Percentiles rank a stretch among this genome's conserved stretches.
Conservation (phyloP, 192 early-diverging fungal genomes). For the Podila minutissima region DNA sequence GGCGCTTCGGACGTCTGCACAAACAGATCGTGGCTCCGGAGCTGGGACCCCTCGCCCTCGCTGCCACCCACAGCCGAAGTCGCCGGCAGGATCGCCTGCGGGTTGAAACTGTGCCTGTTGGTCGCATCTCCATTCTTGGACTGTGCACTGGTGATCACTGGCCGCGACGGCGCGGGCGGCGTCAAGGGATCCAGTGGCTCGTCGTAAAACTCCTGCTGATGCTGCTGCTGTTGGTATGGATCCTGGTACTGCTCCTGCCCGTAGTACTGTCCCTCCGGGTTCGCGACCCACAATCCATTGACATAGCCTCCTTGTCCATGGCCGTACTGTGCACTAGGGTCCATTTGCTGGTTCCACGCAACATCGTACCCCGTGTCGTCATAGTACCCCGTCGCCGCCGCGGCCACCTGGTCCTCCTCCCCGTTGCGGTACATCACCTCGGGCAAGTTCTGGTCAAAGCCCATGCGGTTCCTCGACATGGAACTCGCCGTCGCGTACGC, state of each 20-base stretch:
- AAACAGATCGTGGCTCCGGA: neutral
- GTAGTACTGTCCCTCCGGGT: conserved; percentile 6
- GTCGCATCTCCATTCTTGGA: neutral
- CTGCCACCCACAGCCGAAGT: neutral
- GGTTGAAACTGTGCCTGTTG: neutral
- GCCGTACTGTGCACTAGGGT: neutral
- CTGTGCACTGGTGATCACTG: neutral
- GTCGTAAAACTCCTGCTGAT: neutral
- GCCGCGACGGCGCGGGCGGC: neutral
- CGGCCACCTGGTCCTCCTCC: neutral
- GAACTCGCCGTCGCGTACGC: conserved; percentile 18
- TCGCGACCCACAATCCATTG: conserved; percentile 10
- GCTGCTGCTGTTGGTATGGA: neutral
- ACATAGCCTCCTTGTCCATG: neutral
- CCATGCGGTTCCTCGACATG: conserved; percentile 1
- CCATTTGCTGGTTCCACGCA: neutral
- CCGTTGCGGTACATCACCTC: conserved; percentile 33
- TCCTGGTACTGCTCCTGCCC: neutral
- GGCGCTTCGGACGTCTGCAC: neutral
- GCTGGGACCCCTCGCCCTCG: neutral
- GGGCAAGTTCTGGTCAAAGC: conserved; percentile 34
- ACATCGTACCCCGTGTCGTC: neutral
- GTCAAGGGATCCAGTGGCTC: neutral
- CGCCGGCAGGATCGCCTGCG: no score
- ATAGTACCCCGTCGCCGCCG: conserved; percentile 16